Evolutionary conservation across 805 yeast genomes (phyloP).

Genomic region (Pichia nakasei): DNA sequence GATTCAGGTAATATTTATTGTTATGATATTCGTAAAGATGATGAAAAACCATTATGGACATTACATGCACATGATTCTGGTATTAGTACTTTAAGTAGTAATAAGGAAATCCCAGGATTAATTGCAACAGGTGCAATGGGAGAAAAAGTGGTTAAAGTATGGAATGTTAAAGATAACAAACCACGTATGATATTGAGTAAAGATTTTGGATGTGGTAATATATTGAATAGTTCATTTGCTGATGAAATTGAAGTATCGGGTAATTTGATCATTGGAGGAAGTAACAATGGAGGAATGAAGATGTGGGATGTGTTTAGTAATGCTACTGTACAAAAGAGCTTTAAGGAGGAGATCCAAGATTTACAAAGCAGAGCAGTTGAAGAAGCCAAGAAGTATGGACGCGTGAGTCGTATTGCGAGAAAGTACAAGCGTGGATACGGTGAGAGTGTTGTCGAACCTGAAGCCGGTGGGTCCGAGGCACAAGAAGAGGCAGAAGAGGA

Average conservation of each 20-base stretch:
- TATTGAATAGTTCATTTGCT: constrained; percentile 72
- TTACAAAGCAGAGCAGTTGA: constrained; percentile 50
- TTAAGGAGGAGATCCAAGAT: constrained; percentile 47
- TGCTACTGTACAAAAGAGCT: constrained; percentile 61
- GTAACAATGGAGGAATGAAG: constrained; percentile 61
- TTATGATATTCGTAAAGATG: constrained; percentile 62
- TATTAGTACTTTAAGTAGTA: constrained; percentile 71
- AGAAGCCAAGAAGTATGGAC: constrained; percentile 46
- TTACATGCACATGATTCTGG: constrained; percentile 96
- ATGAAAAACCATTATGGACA: constrained; percentile 75
- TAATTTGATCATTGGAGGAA: constrained; percentile 80
- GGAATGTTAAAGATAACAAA: constrained; percentile 51
- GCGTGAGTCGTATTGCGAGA: constrained; percentile 66
- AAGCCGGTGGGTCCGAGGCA: constrained; percentile 55
- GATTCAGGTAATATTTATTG: constrained; percentile 86
- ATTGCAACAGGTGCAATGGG: constrained; percentile 86
- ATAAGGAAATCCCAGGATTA: constrained; percentile 58
- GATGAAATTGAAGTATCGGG: constrained; percentile 80
- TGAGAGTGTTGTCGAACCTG: constrained; percentile 56
- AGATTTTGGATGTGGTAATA: constrained; percentile 92
- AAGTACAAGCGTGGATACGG: constrained; percentile 44
- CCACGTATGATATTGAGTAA: constrained; percentile 88
- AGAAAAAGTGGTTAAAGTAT: constrained; percentile 75
- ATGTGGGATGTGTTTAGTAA: constrained; percentile 91
- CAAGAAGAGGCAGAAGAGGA: constrained; percentile 43